Evolutionary conservation across 2,329 filamentous ascomycete species (phyloP), one percentile per base, ranked within the genome.

Genomic region (Cordyceps pruinosa): DNA sequence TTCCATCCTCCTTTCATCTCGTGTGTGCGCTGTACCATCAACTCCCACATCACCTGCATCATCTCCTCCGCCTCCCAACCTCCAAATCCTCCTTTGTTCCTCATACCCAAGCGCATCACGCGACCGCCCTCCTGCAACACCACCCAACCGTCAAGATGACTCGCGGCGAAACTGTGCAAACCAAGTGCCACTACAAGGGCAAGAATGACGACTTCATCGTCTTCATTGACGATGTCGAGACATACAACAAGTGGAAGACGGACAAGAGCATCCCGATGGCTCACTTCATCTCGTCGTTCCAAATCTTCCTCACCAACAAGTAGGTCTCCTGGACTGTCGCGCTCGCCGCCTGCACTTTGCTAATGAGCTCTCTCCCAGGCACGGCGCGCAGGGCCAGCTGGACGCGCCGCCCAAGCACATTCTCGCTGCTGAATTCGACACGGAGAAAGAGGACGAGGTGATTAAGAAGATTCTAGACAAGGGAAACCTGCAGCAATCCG

Each of bases 271-370:
- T 94, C 30, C 88, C 94, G 37, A 76, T 97, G 48, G 82, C 89
- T 1, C 86, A 97, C 67, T 92, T 99, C 57, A 82, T 97, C 57
- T 90, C 86, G 58, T 81, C 88, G 8, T 97, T 90, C 80, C 89
- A 96, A 80, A 80, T 99, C 68, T 96, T 96, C 68, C 77, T 88
- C 44, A 96, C 91, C 35, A 89, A 95, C 78, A 88, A 87, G 92
- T 97, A 81, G 76, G 88, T 77, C 52, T 28, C 25, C 17, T 1
- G n/a, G 32, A 12, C 10, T 39, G 15, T 8, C 37, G 4, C 25
- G 41, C 21, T 15, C 23, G 17, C 51, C 34, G 21, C 15, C 12
- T n/a, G 5, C 4, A 17, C 9, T 30, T 44, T 42, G 54, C 62
- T 65, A 61, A 67, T 56, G 17, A 17, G 25, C 17, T 3, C 7